Base-by-base conservation (phyloP, 306 rosid genomes). In the Dalbergia cochinchinensis region DNA sequence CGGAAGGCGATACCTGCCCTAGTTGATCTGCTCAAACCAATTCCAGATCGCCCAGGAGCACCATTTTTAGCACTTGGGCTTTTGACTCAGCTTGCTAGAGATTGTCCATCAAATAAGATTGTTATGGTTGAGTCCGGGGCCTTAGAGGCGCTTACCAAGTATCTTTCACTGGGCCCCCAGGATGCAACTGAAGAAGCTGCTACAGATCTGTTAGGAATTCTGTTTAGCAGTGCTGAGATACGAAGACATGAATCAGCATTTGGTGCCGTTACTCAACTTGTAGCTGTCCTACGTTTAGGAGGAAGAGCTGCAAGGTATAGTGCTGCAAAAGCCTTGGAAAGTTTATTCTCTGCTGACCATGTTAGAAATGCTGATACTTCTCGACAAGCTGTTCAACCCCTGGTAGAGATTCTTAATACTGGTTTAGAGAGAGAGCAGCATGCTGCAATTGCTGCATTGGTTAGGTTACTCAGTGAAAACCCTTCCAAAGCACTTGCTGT, bases 101-200 rank as follows among this genome's bases (percentile, higher is more conserved):
- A 95, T 77, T 95, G 96, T 69, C 92, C 98, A 7, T 86, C 99
- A 12, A 92, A 95, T 86, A 92, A 83, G 88, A 89, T 91, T 82
- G 90, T 90, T 12, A 92, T 95, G 99, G 99, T 91, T 41, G 99
- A 95, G 76, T 88, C 99, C 64, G 99, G 99, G 78, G 99, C 89
- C 83, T 79, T 95, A 84, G 99, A 95, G 88, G 99, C 97, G 44
- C 87, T 95, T 82, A 89, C 93, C 37, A 95, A 89, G 83, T 95
- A 95, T 86, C 98, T 95, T 77, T 95, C 99, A 12, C 91, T 95
- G 79, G 94, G 99, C 74, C 99, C 99, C 20, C 98, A 92, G 88
- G 99, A 95, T 88, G 96, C 97, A 84, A 95, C 92, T 8, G 99
- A 95, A 81, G 98, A 95, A 88, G 99, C 98, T 81, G 99, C 99